These are phyloP conservation scores for Zasmidium cellare DNA, from an alignment of 2,329 filamentous ascomycete genomes.

Conservation along the genomic window DNA sequence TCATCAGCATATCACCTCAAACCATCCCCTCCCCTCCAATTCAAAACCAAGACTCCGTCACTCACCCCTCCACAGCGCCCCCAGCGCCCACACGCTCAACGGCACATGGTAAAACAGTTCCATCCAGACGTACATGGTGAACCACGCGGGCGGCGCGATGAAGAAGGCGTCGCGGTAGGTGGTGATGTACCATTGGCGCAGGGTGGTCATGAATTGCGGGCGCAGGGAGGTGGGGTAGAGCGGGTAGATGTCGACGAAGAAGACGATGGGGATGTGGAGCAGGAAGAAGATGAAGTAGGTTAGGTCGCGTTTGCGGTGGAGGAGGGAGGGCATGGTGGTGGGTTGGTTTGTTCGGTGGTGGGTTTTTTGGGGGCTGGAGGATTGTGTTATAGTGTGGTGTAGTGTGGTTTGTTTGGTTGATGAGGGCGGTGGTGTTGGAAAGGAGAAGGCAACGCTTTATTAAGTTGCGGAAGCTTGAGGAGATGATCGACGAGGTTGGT, in stretches of 20 bases:
- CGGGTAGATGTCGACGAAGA: slow-evolving; percentile 62
- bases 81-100: slow-evolving; percentile 59
- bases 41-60: too few relatives aligned
- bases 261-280: slow-evolving; percentile 62
- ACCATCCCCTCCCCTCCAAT: not conserved
- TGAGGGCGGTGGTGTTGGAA: not conserved
- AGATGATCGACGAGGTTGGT: not conserved
- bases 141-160: slow-evolving; percentile 59
- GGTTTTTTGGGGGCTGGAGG: not conserved
- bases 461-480: not conserved
- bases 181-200: slow-evolving; percentile 60
- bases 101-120: slow-evolving; percentile 51
- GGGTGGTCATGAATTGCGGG: slow-evolving; percentile 48
- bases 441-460: not conserved
- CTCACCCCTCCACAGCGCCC: slow-evolving; percentile 54
- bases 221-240: slow-evolving; percentile 56
- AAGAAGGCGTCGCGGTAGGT: slow-evolving; percentile 67
- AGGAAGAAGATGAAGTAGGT: slow-evolving; percentile 61
- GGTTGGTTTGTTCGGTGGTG: too few relatives aligned
- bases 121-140: slow-evolving; percentile 46
- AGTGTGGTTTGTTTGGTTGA: not conserved
- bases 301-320: slow-evolving; percentile 45
- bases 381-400: too few relatives aligned
- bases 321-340: slow-evolving; percentile 24
- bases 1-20: not conserved